Evolutionary conservation across 208 protist species (phyloP), one percentile per base, ranked within the genome.

Genomic region (Sergeia podlipaevii): DNA sequence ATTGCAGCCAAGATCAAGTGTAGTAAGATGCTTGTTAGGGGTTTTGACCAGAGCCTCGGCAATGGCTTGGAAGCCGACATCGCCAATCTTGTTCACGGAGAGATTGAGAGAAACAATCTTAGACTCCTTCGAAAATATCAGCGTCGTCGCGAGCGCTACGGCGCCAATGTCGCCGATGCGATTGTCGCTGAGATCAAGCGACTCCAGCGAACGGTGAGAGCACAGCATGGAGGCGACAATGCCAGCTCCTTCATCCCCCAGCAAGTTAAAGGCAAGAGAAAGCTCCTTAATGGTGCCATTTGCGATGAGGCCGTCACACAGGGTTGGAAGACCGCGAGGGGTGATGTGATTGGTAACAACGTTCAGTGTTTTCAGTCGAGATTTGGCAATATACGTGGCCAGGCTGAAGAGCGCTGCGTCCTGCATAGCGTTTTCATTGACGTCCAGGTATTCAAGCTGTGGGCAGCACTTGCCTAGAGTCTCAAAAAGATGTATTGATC

Each of bases 401-500:
- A 91, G 58, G 1, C 62, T 36, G 42, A 80, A 73, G 23, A 91
- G 44, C 18, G 77, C 68, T 44, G 87, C 83, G 53, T 95, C 77
- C 44, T 84, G 75, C 33, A 91, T 89, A 18, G 66, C 67, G 47
- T 95, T 95, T 62, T 95, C 87, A 49, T 80, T 91, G 13, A 95
- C 60, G 43, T 91, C 83, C 15, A 95, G 54, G 61, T 90, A 89
- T 13, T 60, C 58, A 17, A 95, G 51, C 39, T 70, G 61, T 3
- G 63, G 70, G 49, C 83, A 95, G 44, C 73, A 34, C 38, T 70
- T 34, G n/a, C 65, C 66, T 39, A 95, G 67, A 6, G 68, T 55
- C 53, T 88, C 67, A 46, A 80, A 89, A 20, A 95, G 70, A 18
- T 64, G 47, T 56, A 72, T 57, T 4, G 75, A 72, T 8, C 80